phyloP scores from a whole-genome alignment of 768 basidiomycete species.

The Tricholomella constricta region DNA sequence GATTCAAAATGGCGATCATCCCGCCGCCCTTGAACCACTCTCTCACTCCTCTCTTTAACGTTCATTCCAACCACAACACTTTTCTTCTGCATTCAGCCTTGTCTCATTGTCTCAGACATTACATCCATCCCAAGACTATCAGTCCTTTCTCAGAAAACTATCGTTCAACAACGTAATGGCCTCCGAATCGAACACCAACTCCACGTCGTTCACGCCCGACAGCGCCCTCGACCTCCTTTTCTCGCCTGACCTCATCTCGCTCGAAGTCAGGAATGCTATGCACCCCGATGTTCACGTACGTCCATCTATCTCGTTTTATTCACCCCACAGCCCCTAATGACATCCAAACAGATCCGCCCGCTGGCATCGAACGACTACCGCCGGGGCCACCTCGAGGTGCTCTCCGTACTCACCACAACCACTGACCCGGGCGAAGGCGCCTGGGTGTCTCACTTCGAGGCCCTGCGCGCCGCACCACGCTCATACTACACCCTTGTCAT shows the following conservation, averaged over 20 bases:
- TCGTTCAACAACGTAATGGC: conserved; percentile 9
- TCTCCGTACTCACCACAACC: conserved; percentile 74
- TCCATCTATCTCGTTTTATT: neutral
- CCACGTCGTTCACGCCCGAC: conserved; percentile 55
- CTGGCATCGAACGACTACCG: conserved; percentile 81
- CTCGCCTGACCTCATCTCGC: conserved; percentile 68
- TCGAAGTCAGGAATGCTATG: conserved; percentile 58
- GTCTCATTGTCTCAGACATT: too few species aligned
- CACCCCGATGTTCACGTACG: conserved; percentile 52
- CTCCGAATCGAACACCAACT: conserved; percentile 4
- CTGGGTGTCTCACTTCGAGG: conserved; percentile 71
- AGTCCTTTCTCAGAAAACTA: neutral
- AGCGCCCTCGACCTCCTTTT: conserved; percentile 77
- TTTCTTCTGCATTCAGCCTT: neutral
- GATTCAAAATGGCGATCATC: conserved; percentile 7
- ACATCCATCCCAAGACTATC: too few species aligned
- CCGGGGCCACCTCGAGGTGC: conserved; percentile 82
- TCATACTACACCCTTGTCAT: conserved; percentile 91
- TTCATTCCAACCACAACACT: neutral
- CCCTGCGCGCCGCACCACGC: conserved; percentile 49
- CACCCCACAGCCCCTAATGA: neutral
- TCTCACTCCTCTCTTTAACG: neutral
- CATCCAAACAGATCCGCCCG: conserved; percentile 75
- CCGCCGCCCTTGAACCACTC: neutral
- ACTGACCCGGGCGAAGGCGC: conserved; percentile 66